Evolutionary conservation across 2,329 filamentous ascomycete species (phyloP).

Genomic region (Nemania abortiva): DNA sequence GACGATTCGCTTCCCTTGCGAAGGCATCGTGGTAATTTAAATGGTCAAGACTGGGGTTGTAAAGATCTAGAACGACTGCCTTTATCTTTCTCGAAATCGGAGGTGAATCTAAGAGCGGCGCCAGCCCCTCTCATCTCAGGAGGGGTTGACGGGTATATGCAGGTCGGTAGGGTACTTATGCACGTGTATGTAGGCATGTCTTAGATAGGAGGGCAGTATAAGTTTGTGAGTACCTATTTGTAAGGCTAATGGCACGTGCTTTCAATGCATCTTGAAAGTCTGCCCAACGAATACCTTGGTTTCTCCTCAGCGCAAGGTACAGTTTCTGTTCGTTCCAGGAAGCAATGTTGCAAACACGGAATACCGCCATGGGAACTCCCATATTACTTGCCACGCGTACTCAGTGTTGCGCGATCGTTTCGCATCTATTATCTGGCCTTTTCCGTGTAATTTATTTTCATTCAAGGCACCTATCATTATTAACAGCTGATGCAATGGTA

Average conservation of each 20-base stretch:
- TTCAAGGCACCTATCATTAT: too few species aligned
- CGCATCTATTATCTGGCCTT: too few species aligned
- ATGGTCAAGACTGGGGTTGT: not conserved
- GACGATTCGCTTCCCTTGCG: conserved; percentile 46
- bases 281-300: too few species aligned
- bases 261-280: not conserved
- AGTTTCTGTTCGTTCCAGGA: too few species aligned
- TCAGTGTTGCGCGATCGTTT: too few species aligned
- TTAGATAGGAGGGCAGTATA: too few species aligned
- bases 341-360: too few species aligned
- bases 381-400: too few species aligned
- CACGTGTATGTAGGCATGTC: not conserved
- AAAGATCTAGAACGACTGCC: not conserved
- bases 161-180: not conserved
- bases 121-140: not conserved
- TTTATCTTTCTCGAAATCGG: not conserved
- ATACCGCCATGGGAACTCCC: too few species aligned
- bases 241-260: not conserved
- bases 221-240: not conserved
- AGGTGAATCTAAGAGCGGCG: not conserved
- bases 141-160: not conserved
- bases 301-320: too few species aligned
- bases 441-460: too few species aligned
- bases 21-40: not conserved
- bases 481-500: too few species aligned